Evolutionary conservation across 108 stramenopile genomes (phyloP), one percentile per base, ranked within the genome.

Genomic region (Fistulifera pelliculosa): DNA sequence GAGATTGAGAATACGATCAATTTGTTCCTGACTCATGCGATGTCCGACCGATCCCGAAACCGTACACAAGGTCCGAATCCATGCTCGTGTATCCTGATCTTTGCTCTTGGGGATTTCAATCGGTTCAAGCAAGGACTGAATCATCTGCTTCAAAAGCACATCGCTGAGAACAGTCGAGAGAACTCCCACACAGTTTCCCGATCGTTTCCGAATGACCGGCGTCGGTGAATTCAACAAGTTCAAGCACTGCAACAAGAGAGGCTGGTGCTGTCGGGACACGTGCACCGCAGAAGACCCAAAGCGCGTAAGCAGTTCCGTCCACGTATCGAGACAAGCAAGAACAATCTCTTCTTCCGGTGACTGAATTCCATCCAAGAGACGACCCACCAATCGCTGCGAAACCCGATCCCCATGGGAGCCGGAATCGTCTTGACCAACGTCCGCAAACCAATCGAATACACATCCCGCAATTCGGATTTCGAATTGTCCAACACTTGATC

Each of bases 381-480:
- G 73, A 15, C 61, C 64, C 1, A 83, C 69, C 52, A 98, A 68
- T 22, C 76, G 73, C 52, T 77, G 60, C 26, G 81, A 69, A 25
- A 96, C 94, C 12, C 47, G 52, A 52, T 87, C 76, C 95, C 98
- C 87, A 90, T 91, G 19, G 51, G 19, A 14, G 63, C 38, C 15
- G 96, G 94, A 39, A 96, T 89, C 11, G 94, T 94, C 49, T 90
- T 81, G 61, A 97, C 84, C 24, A 96, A 61, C 0, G 95, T 99
- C 67, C 95, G 85, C n/a, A 99, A 73, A 53, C 98, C 96, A 68
- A 99, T 99, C 25, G 94, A 74, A 54, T 98, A 99, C 10, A 99
- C 94, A 76, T 99, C 98, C 11, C 98, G 71, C 26, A 99, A 71
- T 61, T 95, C 98, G 28, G 73, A 70, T 67, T 96, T 94, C 47